Conservation (phyloP, 371 early-diverging fungal genomes). For the Rhizopus sp. region DNA sequence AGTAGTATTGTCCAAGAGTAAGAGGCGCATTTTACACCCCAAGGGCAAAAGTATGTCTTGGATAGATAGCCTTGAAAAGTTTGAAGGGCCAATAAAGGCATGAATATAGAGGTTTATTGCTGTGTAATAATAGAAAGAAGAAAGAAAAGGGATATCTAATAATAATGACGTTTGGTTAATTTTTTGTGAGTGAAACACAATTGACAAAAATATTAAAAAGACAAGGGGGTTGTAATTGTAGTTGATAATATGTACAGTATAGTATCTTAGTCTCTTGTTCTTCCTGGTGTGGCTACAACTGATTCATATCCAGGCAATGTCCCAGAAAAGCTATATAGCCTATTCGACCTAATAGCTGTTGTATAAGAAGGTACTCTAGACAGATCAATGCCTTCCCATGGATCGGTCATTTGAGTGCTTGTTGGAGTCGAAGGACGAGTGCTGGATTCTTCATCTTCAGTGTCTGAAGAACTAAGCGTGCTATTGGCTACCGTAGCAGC, state of each 20-base stretch:
- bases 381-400: constrained; percentile 61
- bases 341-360: constrained; percentile 44
- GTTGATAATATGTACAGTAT: neutral
- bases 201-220: constrained; percentile 1
- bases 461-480: constrained; percentile 67
- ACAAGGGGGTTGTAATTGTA: constrained; percentile 2
- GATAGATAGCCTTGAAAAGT: constrained; percentile 14
- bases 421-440: constrained; percentile 74
- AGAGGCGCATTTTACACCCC: constrained; percentile 63
- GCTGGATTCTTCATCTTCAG: constrained; percentile 58
- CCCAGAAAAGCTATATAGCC: constrained; percentile 41
- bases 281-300: constrained; percentile 25
- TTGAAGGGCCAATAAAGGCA: constrained; percentile 32
- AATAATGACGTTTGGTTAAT: too few relatives aligned
- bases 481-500: constrained; percentile 83
- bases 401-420: constrained; percentile 58
- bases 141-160: constrained; percentile 6
- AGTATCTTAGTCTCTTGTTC: constrained; percentile 5
- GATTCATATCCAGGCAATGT: constrained; percentile 49
- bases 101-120: neutral
- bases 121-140: constrained; percentile 1
- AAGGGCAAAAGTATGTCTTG: constrained; percentile 55
- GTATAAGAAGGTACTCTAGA: constrained; percentile 47
- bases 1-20: constrained; percentile 51
- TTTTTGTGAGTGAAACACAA: too few relatives aligned